Conservation (phyloP, 2,329 filamentous ascomycete species). For the Rutstroemia sp. region DNA sequence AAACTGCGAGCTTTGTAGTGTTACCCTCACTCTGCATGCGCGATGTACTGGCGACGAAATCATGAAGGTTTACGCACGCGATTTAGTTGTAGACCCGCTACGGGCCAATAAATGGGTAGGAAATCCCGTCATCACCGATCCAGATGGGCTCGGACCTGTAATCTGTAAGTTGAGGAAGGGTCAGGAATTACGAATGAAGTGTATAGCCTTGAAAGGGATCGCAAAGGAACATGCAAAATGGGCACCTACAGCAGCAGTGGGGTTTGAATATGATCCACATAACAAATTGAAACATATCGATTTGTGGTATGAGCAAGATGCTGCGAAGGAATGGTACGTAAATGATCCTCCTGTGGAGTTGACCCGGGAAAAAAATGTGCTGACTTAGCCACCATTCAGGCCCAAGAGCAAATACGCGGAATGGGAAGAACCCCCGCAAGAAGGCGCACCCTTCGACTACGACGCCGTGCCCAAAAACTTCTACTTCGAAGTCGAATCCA, state of each 20-base stretch:
- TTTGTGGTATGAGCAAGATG: conserved; percentile 88
- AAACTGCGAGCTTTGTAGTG: conserved; percentile 86
- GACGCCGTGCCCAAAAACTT: conserved; percentile 78
- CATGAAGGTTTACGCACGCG: conserved; percentile 90
- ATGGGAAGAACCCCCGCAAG: conserved; percentile 71
- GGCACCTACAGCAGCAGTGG: conserved; percentile 85
- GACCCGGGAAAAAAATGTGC: conserved; percentile 6
- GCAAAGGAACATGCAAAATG: conserved; percentile 99
- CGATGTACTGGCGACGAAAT: conserved; percentile 79
- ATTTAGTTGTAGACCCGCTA: conserved; percentile 66
- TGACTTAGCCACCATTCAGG: conserved; percentile 38
- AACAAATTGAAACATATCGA: conserved; percentile 92
- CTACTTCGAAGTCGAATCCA: conserved; percentile 89
- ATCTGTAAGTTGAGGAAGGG: conserved; percentile 86
- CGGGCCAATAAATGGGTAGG: conserved; percentile 70
- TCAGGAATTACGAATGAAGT: conserved; percentile 84
- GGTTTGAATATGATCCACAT: conserved; percentile 96
- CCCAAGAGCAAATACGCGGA: conserved; percentile 73
- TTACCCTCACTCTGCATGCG: conserved; percentile 76
- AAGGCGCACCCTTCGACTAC: conserved; percentile 85
- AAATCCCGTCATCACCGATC: conserved; percentile 75
- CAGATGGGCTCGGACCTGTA: conserved; percentile 71
- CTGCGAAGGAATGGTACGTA: conserved; percentile 74
- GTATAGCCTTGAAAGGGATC: conserved; percentile 96
- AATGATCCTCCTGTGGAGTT: neutral